Conservation (phyloP, 2,329 filamentous ascomycete genomes). For the Endoconidiophora laricicola region DNA sequence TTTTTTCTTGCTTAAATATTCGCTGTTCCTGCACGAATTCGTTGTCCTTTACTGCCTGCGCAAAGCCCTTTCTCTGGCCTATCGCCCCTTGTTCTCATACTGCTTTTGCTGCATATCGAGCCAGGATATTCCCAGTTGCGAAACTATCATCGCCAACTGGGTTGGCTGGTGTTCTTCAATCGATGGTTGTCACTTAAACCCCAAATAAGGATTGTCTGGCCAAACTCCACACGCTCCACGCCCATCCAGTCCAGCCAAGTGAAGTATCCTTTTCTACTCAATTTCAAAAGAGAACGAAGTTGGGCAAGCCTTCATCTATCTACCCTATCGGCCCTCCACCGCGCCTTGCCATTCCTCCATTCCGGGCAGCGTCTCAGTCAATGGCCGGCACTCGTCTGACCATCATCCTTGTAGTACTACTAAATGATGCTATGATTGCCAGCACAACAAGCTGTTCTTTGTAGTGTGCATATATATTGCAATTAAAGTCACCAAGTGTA, state of each 20-base stretch:
- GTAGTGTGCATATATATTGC: too few species aligned
- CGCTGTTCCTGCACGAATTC: slow-evolving; percentile 4
- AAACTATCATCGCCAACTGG: slow-evolving; percentile 6
- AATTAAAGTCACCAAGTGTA: too few species aligned
- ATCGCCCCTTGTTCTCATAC: slow-evolving; percentile 10
- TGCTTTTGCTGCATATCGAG: slow-evolving; percentile 9
- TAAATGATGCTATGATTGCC: too few species aligned
- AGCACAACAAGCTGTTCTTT: too few species aligned
- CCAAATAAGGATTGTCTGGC: slow-evolving; percentile 5
- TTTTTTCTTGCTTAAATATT: slow-evolving; percentile 4
- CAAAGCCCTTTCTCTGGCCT: slow-evolving; percentile 11
- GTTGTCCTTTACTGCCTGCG: background rate
- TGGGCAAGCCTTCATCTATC: too few species aligned
- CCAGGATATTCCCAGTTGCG: slow-evolving; percentile 11
- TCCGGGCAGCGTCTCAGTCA: too few species aligned
- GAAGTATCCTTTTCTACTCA: too few species aligned
- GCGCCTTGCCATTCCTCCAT: too few species aligned
- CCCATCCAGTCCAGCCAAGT: background rate
- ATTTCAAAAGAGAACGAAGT: too few species aligned
- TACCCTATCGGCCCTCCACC: too few species aligned
- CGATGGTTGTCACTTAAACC: slow-evolving; percentile 9
- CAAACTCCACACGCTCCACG: slow-evolving; percentile 8
- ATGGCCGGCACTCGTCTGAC: too few species aligned
- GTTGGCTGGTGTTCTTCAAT: slow-evolving; percentile 5
- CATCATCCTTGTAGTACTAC: too few species aligned